Percentiles rank a stretch among this genome's conserved stretches.
These are phyloP conservation scores for Lentinus tigrinus DNA, from an alignment of 768 basidiomycete genomes.

Conservation along the genomic window DNA sequence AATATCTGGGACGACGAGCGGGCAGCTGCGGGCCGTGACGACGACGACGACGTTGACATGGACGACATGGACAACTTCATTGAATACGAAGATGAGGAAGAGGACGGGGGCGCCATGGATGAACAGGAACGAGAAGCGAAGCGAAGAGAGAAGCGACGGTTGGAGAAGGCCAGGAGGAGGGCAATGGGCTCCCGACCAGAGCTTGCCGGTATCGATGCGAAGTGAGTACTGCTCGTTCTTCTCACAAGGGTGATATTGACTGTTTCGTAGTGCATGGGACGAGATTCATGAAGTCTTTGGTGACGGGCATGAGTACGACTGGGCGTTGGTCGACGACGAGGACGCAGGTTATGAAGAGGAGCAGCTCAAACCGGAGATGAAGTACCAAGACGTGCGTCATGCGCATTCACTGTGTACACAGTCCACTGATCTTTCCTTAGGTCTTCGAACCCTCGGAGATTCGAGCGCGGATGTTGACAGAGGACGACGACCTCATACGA, in stretches of 20 bases:
- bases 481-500: constrained; percentile 91
- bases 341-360: constrained; percentile 49
- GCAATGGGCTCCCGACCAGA: constrained; percentile 67
- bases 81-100: constrained; percentile 71
- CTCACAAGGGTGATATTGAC: constrained; percentile 6
- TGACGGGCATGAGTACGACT: constrained; percentile 94
- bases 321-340: constrained; percentile 87
- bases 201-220: constrained; percentile 78
- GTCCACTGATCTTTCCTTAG: constrained; percentile 40
- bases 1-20: constrained; percentile 85
- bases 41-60: constrained; percentile 65
- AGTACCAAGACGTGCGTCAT: constrained; percentile 74
- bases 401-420: background rate
- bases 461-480: constrained; percentile 80
- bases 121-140: constrained; percentile 76
- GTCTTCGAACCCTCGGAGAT: constrained; percentile 99
- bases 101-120: constrained; percentile 58
- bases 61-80: constrained; percentile 79
- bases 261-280: constrained; percentile 76
- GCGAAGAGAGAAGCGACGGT: constrained; percentile 62
- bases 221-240: constrained; percentile 48
- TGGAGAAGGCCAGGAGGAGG: constrained; percentile 66
- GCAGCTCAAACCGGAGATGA: constrained; percentile 67
- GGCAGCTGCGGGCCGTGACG: constrained; percentile 42
- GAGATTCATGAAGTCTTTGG: constrained; percentile 97